phyloP scores from a whole-genome alignment of 768 basidiomycete species.

The Lactifluus echinatus region DNA sequence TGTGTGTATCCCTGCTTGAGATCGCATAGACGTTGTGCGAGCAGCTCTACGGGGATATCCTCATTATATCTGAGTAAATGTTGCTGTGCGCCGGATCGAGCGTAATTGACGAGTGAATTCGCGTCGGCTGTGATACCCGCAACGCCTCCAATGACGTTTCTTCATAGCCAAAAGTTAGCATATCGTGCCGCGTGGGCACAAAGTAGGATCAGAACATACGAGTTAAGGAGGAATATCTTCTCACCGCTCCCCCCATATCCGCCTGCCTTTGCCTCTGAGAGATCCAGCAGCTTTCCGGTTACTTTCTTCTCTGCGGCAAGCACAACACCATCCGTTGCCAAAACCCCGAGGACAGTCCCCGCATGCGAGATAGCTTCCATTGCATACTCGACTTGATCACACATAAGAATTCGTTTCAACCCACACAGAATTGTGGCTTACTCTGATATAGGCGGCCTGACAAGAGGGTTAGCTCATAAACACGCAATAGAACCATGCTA shows the following conservation, averaged over 20 bases:
- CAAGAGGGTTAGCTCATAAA: slow-evolving; percentile 14
- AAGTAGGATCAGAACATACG: slow-evolving; percentile 39
- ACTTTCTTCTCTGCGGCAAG: slow-evolving; percentile 96
- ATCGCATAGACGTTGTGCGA: slow-evolving; percentile 90
- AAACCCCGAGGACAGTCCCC: slow-evolving; percentile 86
- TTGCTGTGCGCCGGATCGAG: slow-evolving; percentile 80
- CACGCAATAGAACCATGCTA: slow-evolving; percentile 1
- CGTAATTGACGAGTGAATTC: slow-evolving; percentile 93
- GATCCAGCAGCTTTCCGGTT: slow-evolving; percentile 93
- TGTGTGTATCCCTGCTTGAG: slow-evolving; percentile 99
- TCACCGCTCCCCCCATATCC: slow-evolving; percentile 95
- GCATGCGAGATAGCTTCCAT: slow-evolving; percentile 99
- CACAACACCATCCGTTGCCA: slow-evolving; percentile 86
- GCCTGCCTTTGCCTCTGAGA: slow-evolving; percentile 75
- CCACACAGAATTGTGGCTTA: slow-evolving; percentile 31
- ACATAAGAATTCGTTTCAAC: slow-evolving; percentile 5
- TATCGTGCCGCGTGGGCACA: neutral
- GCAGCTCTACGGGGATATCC: slow-evolving; percentile 94
- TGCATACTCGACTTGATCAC: slow-evolving; percentile 84
- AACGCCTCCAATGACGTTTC: slow-evolving; percentile 92
- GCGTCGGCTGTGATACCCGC: slow-evolving; percentile 96
- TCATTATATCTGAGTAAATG: slow-evolving; percentile 90
- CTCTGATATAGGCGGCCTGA: slow-evolving; percentile 96
- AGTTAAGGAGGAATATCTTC: slow-evolving; percentile 95
- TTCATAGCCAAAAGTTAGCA: slow-evolving; percentile 27